These are phyloP conservation scores for Cladorrhinum sp. DNA, from an alignment of 2,329 filamentous ascomycete genomes.

Conservation along the genomic window DNA sequence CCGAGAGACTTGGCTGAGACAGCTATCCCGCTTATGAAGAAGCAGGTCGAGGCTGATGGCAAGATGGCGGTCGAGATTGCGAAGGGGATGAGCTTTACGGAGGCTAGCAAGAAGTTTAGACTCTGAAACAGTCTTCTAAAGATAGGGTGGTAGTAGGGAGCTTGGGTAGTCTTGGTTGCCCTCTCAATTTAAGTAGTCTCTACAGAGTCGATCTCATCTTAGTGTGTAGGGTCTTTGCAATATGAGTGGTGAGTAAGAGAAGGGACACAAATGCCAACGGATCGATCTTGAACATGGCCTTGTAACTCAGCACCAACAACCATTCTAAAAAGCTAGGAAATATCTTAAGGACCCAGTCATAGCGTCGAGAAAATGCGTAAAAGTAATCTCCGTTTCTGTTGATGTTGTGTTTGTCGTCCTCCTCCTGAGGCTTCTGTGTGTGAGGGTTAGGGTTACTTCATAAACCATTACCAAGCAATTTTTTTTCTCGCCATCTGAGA, in stretches of 20 bases:
- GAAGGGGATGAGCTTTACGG: slow-evolving; percentile 42
- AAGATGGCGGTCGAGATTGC: slow-evolving; percentile 41
- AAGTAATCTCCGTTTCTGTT: neutral
- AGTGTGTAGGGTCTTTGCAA: too few species aligned
- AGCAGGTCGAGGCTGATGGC: slow-evolving; percentile 42
- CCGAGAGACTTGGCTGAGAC: slow-evolving; percentile 38
- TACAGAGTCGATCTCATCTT: too few species aligned
- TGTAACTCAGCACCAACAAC: too few species aligned
- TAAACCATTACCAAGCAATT: neutral
- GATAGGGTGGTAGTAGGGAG: neutral
- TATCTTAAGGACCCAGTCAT: too few species aligned
- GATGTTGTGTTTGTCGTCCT: neutral
- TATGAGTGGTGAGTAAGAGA: too few species aligned
- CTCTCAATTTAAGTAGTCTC: neutral
- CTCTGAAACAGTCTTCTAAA: slow-evolving; percentile 14
- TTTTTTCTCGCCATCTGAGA: neutral
- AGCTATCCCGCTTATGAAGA: slow-evolving; percentile 40
- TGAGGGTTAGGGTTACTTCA: neutral
- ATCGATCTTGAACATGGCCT: too few species aligned
- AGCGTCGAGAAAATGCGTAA: neutral
- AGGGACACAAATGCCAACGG: too few species aligned
- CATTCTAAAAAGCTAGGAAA: too few species aligned
- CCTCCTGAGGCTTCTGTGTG: neutral
- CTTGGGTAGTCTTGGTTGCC: neutral
- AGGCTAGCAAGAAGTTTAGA: slow-evolving; percentile 44